These are phyloP conservation scores for Erodium maritimum DNA, from an alignment of 345 rosid genomes.

Conservation along the genomic window DNA sequence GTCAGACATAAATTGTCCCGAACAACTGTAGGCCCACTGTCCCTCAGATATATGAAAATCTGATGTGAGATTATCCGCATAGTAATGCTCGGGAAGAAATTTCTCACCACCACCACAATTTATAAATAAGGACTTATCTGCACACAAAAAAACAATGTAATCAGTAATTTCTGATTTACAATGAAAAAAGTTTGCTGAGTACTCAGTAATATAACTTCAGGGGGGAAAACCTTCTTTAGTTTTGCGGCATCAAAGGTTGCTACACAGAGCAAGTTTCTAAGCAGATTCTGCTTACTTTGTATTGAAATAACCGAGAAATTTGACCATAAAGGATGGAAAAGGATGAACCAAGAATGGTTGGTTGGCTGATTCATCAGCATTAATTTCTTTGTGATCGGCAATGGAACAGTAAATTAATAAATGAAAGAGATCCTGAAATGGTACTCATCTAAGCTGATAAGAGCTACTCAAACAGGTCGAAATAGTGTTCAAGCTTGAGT, in stretches of 20 bases:
- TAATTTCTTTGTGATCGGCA: no score
- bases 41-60: background rate
- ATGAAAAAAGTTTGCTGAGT: background rate
- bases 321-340: no score
- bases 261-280: no score
- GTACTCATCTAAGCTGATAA: no score
- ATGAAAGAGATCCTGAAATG: no score
- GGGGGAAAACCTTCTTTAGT: background rate
- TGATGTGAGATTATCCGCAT: conserved; percentile 3
- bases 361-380: no score
- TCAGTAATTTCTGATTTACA: background rate
- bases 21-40: conserved; percentile 18
- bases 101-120: conserved; percentile 9
- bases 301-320: no score
- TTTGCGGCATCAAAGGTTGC: background rate
- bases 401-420: no score
- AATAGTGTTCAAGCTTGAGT: no score
- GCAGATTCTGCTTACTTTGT: no score
- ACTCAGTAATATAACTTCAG: background rate
- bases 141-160: background rate
- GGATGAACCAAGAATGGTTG: no score
- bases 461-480: no score
- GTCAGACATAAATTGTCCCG: background rate
- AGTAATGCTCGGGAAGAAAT: background rate
- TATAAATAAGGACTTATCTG: conserved; percentile 10